Evolutionary conservation across 2,329 filamentous ascomycete species (phyloP), one percentile per base, ranked within the genome.

Genomic region (Phaeomoniella chlamydospora): DNA sequence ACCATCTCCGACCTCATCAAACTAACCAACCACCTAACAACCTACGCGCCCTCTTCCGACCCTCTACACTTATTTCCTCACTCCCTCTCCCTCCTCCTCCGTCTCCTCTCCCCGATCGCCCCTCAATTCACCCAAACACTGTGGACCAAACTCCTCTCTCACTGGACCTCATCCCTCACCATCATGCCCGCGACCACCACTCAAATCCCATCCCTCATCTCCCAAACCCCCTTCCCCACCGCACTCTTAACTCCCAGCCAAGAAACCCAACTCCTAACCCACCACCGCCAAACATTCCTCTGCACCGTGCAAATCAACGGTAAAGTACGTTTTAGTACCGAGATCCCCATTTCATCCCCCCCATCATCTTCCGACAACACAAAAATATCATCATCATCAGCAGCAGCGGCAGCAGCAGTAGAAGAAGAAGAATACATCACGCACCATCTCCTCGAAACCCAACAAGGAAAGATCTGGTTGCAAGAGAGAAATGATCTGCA

Each of bases 101-200:
- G 74, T 34, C 73, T 93, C 61, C 64, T 87, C 46, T 80, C 83
- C 0, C 86, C 86, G 3, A 74, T 93, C 36, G 74, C 81, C 0
- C 86, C 86, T 0, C 82, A 80, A 0, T 74, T 90, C 40, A 70
- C 83, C 1, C 84, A 88, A 46, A 83, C 93, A 58, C 82, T 76
- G 54, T 92, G 82, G 82, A 65, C 70, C 41, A 48, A 70, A 2
- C 63, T 87, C 3, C 52, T 59, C 34, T 56, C 61, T 2, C 42
- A 37, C 67, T 68, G 44, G 37, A 44, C 29, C 46, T 53, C 31
- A 17, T 32, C 4, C 29, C 41, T 39, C 29, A 15, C 35, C 41
- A 36, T 13, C 3, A 10, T n/a, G n/a, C n/a, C n/a, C 4, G 19
- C 31, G 30, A 26, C 12, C n/a, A 26, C 11, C 18, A 6, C 15